phyloP scores from a whole-genome alignment of 2,329 filamentous ascomycete genomes.

The Cercospora sojina region DNA sequence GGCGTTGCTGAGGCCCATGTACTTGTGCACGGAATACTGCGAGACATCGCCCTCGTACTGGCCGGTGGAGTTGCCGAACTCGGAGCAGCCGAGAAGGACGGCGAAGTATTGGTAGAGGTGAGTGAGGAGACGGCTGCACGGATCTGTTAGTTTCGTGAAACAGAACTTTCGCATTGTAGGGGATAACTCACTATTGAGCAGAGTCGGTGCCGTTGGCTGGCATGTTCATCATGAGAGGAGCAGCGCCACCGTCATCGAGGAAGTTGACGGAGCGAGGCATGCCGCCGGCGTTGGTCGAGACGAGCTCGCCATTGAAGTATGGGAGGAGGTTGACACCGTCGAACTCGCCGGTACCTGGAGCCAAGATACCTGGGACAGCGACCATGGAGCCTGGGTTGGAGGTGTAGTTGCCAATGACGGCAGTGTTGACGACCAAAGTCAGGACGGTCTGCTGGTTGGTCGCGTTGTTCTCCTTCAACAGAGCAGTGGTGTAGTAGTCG shows the following conservation, averaged over 20 bases:
- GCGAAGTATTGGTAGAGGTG: constrained; percentile 65
- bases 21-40: constrained; percentile 57
- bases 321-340: constrained; percentile 57
- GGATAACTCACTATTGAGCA: constrained; percentile 54
- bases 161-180: background rate
- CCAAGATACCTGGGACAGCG: constrained; percentile 57
- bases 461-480: constrained; percentile 59
- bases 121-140: constrained; percentile 54
- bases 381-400: constrained; percentile 32
- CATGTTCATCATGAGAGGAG: constrained; percentile 56
- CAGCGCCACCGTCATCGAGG: constrained; percentile 59
- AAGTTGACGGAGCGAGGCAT: constrained; percentile 57
- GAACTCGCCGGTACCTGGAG: constrained; percentile 50
- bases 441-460: constrained; percentile 58
- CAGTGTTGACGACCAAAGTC: constrained; percentile 61
- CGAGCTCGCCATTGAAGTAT: constrained; percentile 59
- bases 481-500: constrained; percentile 63
- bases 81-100: constrained; percentile 56
- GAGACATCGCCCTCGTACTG: constrained; percentile 50
- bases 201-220: constrained; percentile 53
- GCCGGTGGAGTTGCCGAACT: constrained; percentile 52
- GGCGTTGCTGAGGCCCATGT: constrained; percentile 55
- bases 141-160: background rate
- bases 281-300: constrained; percentile 54
- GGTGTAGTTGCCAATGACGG: constrained; percentile 54